Percentiles rank a stretch among this genome's conserved stretches.
These are phyloP conservation scores for Diaporthe sp. DNA, from an alignment of 2,329 filamentous ascomycete species.

Conservation along the genomic window DNA sequence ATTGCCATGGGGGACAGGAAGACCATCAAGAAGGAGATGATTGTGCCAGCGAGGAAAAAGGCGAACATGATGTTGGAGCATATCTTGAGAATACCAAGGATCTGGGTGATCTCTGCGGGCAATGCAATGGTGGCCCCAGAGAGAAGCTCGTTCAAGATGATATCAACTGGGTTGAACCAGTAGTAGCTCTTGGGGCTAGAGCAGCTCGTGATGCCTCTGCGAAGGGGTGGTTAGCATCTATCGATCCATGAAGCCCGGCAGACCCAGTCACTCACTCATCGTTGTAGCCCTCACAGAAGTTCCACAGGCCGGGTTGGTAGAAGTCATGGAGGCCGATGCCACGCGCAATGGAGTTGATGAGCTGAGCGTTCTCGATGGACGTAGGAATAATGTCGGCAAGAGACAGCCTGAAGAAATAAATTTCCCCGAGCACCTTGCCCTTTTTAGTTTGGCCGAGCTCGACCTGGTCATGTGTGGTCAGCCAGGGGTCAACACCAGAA, in stretches of 20 bases:
- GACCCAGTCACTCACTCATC: slow-evolving; percentile 61
- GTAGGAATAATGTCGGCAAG: slow-evolving; percentile 85
- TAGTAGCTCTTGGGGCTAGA: slow-evolving; percentile 79
- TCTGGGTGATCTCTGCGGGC: slow-evolving; percentile 79
- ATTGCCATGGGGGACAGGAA: slow-evolving; percentile 72
- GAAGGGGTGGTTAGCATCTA: slow-evolving; percentile 62
- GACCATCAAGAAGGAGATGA: slow-evolving; percentile 80
- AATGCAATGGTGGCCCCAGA: slow-evolving; percentile 86
- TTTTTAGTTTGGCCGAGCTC: slow-evolving; percentile 81
- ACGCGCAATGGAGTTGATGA: slow-evolving; percentile 90
- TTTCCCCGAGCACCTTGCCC: slow-evolving; percentile 71
- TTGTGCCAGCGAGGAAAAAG: slow-evolving; percentile 81
- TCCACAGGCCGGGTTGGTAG: slow-evolving; percentile 93
- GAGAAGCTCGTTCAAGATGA: slow-evolving; percentile 84
- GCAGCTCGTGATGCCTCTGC: slow-evolving; percentile 81
- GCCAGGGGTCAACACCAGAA: not conserved
- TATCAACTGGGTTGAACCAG: slow-evolving; percentile 92
- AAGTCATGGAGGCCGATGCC: slow-evolving; percentile 93
- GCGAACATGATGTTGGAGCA: slow-evolving; percentile 91
- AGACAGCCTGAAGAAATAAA: slow-evolving; percentile 89
- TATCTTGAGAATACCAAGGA: slow-evolving; percentile 80
- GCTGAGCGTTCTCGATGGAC: slow-evolving; percentile 76
- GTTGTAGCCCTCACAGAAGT: slow-evolving; percentile 89
- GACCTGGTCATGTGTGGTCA: slow-evolving; percentile 52
- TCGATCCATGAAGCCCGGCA: not conserved